phyloP scores from a whole-genome alignment of 83 land plant species.

The Picea mariana region DNA sequence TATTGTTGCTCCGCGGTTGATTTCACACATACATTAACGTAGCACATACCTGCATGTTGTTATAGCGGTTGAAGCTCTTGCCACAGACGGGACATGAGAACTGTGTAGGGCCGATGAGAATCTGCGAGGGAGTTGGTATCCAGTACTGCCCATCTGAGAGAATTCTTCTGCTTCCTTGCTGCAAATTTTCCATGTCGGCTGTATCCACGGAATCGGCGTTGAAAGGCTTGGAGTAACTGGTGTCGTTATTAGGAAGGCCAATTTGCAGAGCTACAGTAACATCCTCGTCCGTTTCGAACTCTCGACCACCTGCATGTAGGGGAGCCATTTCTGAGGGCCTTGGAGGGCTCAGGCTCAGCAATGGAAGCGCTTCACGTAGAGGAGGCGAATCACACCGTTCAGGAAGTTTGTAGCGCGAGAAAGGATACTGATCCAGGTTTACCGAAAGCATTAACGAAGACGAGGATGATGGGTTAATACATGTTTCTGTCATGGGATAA shows the following conservation, averaged over 20 bases:
- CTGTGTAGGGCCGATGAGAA: slow-evolving; percentile 73
- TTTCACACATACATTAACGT: neutral
- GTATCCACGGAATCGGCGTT: slow-evolving; percentile 4
- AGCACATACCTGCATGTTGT: slow-evolving; percentile 61
- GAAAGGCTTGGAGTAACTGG: slow-evolving; percentile 6
- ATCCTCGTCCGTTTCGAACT: slow-evolving; percentile 16
- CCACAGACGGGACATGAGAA: slow-evolving; percentile 67
- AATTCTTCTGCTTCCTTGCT: slow-evolving; percentile 10
- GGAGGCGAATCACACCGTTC: slow-evolving; percentile 34
- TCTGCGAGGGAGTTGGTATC: slow-evolving; percentile 79
- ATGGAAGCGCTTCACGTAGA: slow-evolving; percentile 49
- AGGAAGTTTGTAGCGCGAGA: neutral
- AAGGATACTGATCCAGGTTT: neutral
- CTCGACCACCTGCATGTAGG: neutral
- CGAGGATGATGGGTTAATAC: neutral
- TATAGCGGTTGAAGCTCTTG: slow-evolving; percentile 77
- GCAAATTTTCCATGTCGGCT: neutral
- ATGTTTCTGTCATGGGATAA: neutral
- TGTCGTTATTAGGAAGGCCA: slow-evolving; percentile 30
- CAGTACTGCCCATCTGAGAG: slow-evolving; percentile 52
- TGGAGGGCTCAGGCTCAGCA: slow-evolving; percentile 31
- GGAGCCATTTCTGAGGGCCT: slow-evolving; percentile 7
- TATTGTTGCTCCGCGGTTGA: too few species aligned
- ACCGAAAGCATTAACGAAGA: neutral
- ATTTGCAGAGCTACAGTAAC: slow-evolving; percentile 48